These are phyloP conservation scores for Amborella trichopoda DNA, from an alignment of 164 flowering plant species.

Conservation along the genomic window DNA sequence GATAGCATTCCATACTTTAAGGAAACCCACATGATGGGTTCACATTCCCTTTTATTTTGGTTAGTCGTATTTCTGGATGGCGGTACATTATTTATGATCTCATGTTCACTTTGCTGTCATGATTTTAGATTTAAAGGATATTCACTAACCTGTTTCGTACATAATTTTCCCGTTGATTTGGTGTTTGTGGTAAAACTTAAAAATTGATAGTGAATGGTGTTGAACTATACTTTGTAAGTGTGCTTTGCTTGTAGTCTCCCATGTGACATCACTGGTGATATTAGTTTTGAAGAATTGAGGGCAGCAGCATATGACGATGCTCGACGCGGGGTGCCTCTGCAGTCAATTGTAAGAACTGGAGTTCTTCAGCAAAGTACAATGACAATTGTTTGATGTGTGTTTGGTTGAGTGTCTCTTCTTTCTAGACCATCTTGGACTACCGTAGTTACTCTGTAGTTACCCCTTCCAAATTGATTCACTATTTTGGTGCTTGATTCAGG, in stretches of 20 bases:
- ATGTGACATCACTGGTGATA: slow-evolving; percentile 84
- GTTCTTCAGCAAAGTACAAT: too few relatives aligned
- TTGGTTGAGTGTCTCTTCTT: too few relatives aligned
- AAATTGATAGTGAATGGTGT: neutral
- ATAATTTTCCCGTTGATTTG: neutral
- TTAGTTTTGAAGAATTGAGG: slow-evolving; percentile 84
- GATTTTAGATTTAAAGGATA: too few relatives aligned
- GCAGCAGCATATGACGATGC: slow-evolving; percentile 83
- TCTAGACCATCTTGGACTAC: too few relatives aligned
- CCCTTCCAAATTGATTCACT: too few relatives aligned
- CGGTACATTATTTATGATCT: neutral
- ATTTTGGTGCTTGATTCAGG: slow-evolving; percentile 39
- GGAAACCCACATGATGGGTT: too few relatives aligned
- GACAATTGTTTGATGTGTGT: too few relatives aligned
- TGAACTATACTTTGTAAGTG: neutral
- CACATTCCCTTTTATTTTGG: too few relatives aligned
- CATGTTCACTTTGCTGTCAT: neutral
- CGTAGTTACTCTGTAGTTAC: too few relatives aligned
- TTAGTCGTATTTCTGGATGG: too few relatives aligned
- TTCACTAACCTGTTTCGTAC: neutral
- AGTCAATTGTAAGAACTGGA: slow-evolving; percentile 55
- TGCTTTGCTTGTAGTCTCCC: slow-evolving; percentile 36
- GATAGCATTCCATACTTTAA: too few relatives aligned
- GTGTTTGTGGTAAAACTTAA: neutral
- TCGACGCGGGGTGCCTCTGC: slow-evolving; percentile 48